Conservation (phyloP, 139 green algal genomes). For the Chlamydomonas sphaeroides region DNA sequence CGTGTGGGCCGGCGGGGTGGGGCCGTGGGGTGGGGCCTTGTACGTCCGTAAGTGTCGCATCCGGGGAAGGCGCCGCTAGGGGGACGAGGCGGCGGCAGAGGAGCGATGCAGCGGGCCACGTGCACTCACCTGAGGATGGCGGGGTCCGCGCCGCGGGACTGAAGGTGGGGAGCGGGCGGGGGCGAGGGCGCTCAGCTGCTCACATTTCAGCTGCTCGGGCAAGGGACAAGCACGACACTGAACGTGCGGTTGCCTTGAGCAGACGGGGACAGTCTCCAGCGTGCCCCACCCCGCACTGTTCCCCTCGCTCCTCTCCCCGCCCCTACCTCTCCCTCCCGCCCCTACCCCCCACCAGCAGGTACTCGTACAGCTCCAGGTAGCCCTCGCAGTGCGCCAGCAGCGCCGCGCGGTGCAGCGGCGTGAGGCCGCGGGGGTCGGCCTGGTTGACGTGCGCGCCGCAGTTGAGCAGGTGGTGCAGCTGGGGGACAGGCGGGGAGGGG, state of each 20-base stretch:
- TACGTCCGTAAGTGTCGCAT: too few species aligned
- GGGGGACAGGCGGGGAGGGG: conserved; percentile 4
- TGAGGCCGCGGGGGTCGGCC: conserved; percentile 78
- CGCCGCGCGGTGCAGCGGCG: conserved; percentile 91
- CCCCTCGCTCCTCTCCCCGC: too few species aligned
- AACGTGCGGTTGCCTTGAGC: too few species aligned
- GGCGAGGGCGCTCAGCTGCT: too few species aligned
- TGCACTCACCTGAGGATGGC: conserved; percentile 57
- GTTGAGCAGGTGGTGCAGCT: conserved; percentile 93
- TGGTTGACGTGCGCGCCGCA: conserved; percentile 89
- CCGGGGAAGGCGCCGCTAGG: too few species aligned
- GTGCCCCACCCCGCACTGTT: too few species aligned
- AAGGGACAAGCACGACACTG: too few species aligned
- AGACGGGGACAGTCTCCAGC: too few species aligned
- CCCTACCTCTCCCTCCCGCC: not conserved
- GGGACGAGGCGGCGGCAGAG: not conserved
- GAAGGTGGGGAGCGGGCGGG: conserved; percentile 3
- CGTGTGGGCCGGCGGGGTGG: too few species aligned
- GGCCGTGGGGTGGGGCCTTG: not conserved
- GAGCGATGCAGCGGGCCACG: conserved; percentile 64
- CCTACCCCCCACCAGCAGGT: conserved; percentile 82
- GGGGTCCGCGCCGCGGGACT: conserved; percentile 88
- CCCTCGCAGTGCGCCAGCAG: conserved; percentile 91
- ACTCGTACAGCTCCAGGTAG: conserved; percentile 96
- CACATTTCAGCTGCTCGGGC: too few species aligned